Conservation (phyloP, 352 stramenopile species). For the Phytophthora nicotianae region DNA sequence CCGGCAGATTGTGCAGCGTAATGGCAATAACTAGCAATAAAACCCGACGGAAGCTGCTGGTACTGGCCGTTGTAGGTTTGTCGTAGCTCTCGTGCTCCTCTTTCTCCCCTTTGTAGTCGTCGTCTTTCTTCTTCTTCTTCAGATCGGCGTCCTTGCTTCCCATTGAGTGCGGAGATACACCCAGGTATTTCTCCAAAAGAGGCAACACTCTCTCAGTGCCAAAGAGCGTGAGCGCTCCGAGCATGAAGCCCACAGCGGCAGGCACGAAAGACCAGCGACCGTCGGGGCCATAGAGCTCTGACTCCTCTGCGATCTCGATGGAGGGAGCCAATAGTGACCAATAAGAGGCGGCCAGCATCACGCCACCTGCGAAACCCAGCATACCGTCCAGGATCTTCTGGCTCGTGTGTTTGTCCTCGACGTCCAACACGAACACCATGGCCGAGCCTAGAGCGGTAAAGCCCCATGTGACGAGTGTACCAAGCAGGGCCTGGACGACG, state of each 20-base stretch:
- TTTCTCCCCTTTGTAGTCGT: constrained; percentile 40
- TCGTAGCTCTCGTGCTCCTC: constrained; percentile 19
- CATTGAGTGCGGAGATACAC: constrained; percentile 41
- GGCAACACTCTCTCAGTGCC: constrained; percentile 73
- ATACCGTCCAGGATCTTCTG: constrained; percentile 87
- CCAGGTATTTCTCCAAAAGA: constrained; percentile 55
- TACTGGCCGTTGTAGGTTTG: constrained; percentile 26
- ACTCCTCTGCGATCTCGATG: constrained; percentile 88
- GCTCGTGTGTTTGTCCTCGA: constrained; percentile 70
- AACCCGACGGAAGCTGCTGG: constrained; percentile 73
- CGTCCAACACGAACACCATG: constrained; percentile 84
- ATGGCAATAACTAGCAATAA: constrained; percentile 90
- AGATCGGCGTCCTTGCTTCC: constrained; percentile 62
- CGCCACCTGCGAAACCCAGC: constrained; percentile 89
- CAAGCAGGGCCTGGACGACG: constrained; percentile 80
- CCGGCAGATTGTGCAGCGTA: constrained; percentile 90
- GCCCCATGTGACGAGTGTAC: constrained; percentile 85
- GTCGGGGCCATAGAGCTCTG: constrained; percentile 72
- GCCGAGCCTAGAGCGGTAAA: constrained; percentile 81
- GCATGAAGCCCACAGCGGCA: constrained; percentile 80
- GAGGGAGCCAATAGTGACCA: constrained; percentile 87
- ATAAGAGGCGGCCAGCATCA: constrained; percentile 92
- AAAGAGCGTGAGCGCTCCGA: constrained; percentile 79
- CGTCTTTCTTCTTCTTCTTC: constrained; percentile 31
- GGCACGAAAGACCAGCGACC: constrained; percentile 84